Evolutionary conservation across 2,329 filamentous ascomycete species (phyloP).

Genomic region (Penicillium expansum): DNA sequence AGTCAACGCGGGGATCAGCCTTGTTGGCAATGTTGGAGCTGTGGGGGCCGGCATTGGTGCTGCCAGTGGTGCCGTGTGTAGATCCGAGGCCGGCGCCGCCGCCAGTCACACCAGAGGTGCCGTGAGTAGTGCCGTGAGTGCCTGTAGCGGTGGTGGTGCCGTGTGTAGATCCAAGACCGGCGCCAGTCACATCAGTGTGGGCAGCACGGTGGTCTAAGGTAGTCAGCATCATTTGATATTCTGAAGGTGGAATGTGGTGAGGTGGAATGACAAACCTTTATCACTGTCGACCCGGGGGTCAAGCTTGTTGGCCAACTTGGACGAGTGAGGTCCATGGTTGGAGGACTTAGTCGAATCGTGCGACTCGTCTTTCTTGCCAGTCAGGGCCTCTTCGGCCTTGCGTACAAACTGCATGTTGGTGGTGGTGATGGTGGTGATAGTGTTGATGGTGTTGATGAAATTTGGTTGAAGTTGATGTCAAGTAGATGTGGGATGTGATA

Average conservation of each 20-base stretch:
- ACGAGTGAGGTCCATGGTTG: constrained; percentile 17
- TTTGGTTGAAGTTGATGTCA: not conserved
- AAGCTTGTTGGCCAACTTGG: constrained; percentile 19
- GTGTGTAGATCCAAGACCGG: not conserved
- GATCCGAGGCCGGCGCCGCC: too few species aligned
- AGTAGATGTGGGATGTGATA: not conserved
- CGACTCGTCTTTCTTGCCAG: constrained; percentile 26
- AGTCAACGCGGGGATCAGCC: constrained; percentile 34
- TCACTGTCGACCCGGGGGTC: constrained; percentile 22
- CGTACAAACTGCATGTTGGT: constrained; percentile 31
- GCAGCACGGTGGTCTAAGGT: constrained; percentile 7
- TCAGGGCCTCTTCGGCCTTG: constrained; percentile 47
- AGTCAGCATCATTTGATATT: not conserved
- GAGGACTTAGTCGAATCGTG: constrained; percentile 9
- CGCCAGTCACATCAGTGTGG: not conserved
- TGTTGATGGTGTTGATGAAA: not conserved
- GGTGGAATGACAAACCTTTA: constrained; percentile 8
- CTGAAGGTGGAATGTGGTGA: not conserved
- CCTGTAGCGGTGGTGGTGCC: not conserved
- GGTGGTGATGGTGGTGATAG: not conserved
- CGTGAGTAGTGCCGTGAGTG: not conserved
- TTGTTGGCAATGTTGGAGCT: constrained; percentile 33
- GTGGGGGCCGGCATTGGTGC: constrained; percentile 37
- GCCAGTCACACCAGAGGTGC: too few species aligned
- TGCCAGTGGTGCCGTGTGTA: not conserved